Evolutionary conservation across 768 basidiomycete genomes (phyloP).

Genomic region (Mycena epipterygia): DNA sequence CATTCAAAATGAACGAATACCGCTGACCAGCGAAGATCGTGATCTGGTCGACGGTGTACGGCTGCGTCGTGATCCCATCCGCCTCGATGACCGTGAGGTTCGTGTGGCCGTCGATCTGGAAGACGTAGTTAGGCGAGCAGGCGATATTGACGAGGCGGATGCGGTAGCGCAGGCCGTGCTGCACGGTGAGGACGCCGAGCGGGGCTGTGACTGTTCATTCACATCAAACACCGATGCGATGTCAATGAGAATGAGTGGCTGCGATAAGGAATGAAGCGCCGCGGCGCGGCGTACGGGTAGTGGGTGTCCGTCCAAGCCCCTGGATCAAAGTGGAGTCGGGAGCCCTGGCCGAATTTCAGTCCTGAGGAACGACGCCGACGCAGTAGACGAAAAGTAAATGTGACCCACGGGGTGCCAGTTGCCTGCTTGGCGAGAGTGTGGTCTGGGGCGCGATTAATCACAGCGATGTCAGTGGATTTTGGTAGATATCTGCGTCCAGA

Average conservation of each 20-base stretch:
- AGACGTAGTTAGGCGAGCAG: constrained; percentile 44
- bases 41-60: constrained; percentile 33
- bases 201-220: constrained; percentile 17
- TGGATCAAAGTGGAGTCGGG: constrained; percentile 28
- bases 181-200: constrained; percentile 21
- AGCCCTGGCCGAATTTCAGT: constrained; percentile 6
- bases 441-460: too few relatives aligned
- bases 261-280: constrained; percentile 1
- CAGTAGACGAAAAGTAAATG: not conserved
- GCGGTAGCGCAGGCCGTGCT: constrained; percentile 38
- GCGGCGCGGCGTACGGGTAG: constrained; percentile 9
- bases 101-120: constrained; percentile 46
- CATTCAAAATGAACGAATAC: constrained; percentile 43
- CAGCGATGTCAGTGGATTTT: too few relatives aligned
- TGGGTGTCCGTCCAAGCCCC: constrained; percentile 16
- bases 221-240: not conserved
- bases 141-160: constrained; percentile 47
- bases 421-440: constrained; percentile 14
- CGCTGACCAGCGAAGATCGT: constrained; percentile 52
- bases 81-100: constrained; percentile 18
- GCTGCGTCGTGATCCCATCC: constrained; percentile 8
- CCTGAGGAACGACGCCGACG: not conserved
- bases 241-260: not conserved
- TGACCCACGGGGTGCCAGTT: constrained; percentile 5
- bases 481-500: too few relatives aligned